phyloP scores from a whole-genome alignment of 140 eudicot species.

The Artemisia princeps region DNA sequence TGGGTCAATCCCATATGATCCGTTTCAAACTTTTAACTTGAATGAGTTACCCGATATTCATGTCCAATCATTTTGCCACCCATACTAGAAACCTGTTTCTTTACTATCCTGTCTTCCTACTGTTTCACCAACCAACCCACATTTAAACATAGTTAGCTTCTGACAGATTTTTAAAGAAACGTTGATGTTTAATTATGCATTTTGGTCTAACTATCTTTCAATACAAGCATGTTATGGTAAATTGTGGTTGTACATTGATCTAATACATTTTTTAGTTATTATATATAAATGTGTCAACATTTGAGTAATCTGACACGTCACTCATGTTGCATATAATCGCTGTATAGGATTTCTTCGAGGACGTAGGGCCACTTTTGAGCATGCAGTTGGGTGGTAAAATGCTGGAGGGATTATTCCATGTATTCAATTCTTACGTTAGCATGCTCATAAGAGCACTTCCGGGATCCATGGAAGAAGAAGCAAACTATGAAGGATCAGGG shows the following conservation, averaged over 20 bases:
- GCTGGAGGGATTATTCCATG: constrained; percentile 82
- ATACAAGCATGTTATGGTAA: background rate
- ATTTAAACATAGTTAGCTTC: constrained; percentile 8
- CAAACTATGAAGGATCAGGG: constrained; percentile 60
- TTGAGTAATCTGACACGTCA: constrained; percentile 1
- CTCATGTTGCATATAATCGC: constrained; percentile 19
- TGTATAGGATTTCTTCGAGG: constrained; percentile 88
- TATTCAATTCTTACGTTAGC: constrained; percentile 64
- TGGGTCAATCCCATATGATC: no score
- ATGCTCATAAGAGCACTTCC: constrained; percentile 92
- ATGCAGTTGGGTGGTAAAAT: constrained; percentile 95
- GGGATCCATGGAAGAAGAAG: constrained; percentile 85
- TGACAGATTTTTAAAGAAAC: constrained; percentile 7
- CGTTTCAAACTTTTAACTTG: no score
- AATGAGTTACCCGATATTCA: no score
- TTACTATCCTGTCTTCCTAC: background rate
- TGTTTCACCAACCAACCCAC: background rate
- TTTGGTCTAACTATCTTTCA: background rate
- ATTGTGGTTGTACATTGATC: background rate
- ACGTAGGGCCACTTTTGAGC: constrained; percentile 88
- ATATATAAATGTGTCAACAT: background rate
- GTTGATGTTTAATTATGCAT: background rate
- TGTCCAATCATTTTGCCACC: background rate
- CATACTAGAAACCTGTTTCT: background rate
- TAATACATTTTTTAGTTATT: background rate